A percentile compares a stretch with the other conserved stretches of the same genome.
These are phyloP conservation scores for Porcisia hertigi DNA, from an alignment of 208 protist species.

Conservation along the genomic window DNA sequence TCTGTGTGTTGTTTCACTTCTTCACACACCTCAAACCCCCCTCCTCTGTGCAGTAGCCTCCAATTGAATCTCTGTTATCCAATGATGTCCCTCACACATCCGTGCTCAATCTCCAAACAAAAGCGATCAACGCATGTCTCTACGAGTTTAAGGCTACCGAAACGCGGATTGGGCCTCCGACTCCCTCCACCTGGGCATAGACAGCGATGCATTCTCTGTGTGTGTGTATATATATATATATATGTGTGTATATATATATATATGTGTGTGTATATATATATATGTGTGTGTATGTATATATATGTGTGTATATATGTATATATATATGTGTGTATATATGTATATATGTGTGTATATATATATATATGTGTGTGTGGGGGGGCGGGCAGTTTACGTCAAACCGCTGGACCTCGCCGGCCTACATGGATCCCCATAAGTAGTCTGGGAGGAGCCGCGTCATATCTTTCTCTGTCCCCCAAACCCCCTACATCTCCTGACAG, in stretches of 20 bases:
- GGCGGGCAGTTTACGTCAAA: too few species aligned
- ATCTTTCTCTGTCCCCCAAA: background rate
- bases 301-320: too few species aligned
- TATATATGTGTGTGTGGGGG: too few species aligned
- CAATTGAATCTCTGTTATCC: background rate
- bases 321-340: too few species aligned
- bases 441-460: background rate
- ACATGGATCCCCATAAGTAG: background rate
- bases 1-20: background rate
- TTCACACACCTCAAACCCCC: background rate
- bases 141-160: background rate
- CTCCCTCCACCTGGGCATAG: too few species aligned
- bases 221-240: too few species aligned
- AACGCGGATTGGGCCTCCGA: background rate
- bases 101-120: background rate
- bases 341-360: too few species aligned
- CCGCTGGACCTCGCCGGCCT: background rate
- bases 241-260: too few species aligned
- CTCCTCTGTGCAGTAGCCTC: background rate
- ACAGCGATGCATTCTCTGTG: too few species aligned
- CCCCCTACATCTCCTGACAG: background rate
- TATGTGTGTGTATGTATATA: too few species aligned
- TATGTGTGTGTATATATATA: too few species aligned
- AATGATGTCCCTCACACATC: conserved; percentile 2
- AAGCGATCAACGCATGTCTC: background rate